phyloP scores from a whole-genome alignment of 768 basidiomycete species.

The Tephrocybe sp. region DNA sequence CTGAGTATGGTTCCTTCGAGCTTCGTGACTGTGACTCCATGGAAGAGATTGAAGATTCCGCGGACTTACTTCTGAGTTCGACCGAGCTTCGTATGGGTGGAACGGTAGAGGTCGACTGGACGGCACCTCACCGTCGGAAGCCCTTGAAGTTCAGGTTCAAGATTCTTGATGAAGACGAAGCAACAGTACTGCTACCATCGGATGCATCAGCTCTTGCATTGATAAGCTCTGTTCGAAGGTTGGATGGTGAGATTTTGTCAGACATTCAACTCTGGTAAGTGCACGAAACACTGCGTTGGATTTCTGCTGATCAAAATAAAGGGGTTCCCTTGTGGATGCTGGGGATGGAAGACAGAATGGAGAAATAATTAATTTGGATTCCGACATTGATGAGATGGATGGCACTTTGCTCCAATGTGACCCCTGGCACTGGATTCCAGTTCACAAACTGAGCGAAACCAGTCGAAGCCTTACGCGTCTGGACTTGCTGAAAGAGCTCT shows the following conservation, averaged over 20 bases:
- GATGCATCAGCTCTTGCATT: constrained; percentile 19
- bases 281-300: background rate
- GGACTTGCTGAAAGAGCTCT: constrained; percentile 25
- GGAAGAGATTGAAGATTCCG: constrained; percentile 10
- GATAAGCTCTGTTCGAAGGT: constrained; percentile 15
- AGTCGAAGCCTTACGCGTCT: constrained; percentile 22
- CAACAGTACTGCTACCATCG: constrained; percentile 14
- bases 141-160: constrained; percentile 12
- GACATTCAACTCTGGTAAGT: constrained; percentile 20
- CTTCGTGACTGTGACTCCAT: constrained; percentile 11
- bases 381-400: background rate
- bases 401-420: background rate
- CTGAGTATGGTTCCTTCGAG: constrained; percentile 16
- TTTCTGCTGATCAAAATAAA: background rate
- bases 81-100: constrained; percentile 18
- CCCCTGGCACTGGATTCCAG: background rate
- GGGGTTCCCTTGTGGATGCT: constrained; percentile 2
- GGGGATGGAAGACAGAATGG: constrained; percentile 7
- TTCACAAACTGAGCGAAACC: constrained; percentile 10
- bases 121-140: constrained; percentile 12
- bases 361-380: background rate
- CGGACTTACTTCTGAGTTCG: constrained; percentile 4
- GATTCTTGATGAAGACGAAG: background rate
- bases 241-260: constrained; percentile 8
- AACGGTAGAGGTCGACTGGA: constrained; percentile 12